phyloP scores from a whole-genome alignment of 2,329 filamentous ascomycete species.

The Fusarium anthophilum region DNA sequence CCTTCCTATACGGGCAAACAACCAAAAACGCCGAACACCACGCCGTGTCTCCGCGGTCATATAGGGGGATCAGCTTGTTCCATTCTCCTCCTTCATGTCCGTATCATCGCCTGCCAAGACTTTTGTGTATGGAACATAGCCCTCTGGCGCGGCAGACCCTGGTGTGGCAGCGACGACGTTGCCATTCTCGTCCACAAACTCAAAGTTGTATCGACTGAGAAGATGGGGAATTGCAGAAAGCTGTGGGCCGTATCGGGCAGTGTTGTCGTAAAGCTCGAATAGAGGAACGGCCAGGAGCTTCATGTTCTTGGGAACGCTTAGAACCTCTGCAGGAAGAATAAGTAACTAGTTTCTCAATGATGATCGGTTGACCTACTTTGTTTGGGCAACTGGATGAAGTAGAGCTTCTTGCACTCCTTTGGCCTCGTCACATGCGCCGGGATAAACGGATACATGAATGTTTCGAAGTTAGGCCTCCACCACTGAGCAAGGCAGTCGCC shows the following conservation, averaged over 20 bases:
- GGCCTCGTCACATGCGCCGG: conserved; percentile 95
- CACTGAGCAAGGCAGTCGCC: conserved; percentile 96
- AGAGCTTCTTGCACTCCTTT: conserved; percentile 99
- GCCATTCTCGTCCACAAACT: conserved; percentile 94
- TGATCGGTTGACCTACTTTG: conserved; percentile 68
- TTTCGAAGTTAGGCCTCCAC: conserved; percentile 99
- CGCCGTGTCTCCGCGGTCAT: conserved; percentile 43
- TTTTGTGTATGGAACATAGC: conserved; percentile 70
- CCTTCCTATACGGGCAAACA: conserved; percentile 20
- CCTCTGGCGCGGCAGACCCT: conserved; percentile 67
- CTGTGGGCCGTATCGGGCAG: conserved; percentile 91
- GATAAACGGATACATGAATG: conserved; percentile 99
- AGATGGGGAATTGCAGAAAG: conserved; percentile 96
- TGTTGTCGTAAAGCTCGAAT: conserved; percentile 99
- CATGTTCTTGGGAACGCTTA: conserved; percentile 99
- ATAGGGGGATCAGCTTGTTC: conserved; percentile 43
- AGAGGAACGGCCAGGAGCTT: conserved; percentile 96
- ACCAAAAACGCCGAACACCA: conserved; percentile 49
- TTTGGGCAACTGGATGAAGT: conserved; percentile 93
- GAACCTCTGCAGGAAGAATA: conserved; percentile 71
- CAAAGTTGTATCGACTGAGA: conserved; percentile 94
- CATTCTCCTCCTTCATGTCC: conserved; percentile 65
- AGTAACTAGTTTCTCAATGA: neutral
- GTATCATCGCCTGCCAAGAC: conserved; percentile 71
- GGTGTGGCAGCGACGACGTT: conserved; percentile 88